phyloP scores from a whole-genome alignment of 2,329 filamentous ascomycete species.

The Westerdykella sp. region DNA sequence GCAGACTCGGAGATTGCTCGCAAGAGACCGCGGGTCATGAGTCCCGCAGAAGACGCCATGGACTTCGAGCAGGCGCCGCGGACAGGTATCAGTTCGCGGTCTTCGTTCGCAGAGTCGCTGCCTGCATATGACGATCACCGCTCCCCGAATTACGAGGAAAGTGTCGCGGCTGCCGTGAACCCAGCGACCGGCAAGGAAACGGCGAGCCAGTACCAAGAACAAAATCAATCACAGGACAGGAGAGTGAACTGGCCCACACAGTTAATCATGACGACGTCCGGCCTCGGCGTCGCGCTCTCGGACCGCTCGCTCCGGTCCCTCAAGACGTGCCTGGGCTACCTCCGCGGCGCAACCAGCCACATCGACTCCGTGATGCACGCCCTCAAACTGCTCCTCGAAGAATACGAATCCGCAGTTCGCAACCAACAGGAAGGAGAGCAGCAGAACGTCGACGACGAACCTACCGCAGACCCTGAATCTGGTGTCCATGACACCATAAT shows the following conservation, averaged over 20 bases:
- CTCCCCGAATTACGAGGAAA: slow-evolving; percentile 68
- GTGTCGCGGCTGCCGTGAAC: slow-evolving; percentile 26
- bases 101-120: slow-evolving; percentile 65
- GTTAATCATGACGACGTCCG: slow-evolving; percentile 83
- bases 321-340: slow-evolving; percentile 74
- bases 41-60: slow-evolving; percentile 33
- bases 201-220: slow-evolving; percentile 10
- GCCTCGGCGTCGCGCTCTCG: slow-evolving; percentile 84
- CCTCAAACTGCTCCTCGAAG: slow-evolving; percentile 68
- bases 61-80: slow-evolving; percentile 43
- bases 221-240: slow-evolving; percentile 26
- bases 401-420: slow-evolving; percentile 59
- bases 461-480: slow-evolving; percentile 7
- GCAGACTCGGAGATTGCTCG: slow-evolving; percentile 32
- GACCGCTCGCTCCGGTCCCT: slow-evolving; percentile 79
- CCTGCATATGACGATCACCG: slow-evolving; percentile 78
- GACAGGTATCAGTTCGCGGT: slow-evolving; percentile 52
- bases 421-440: slow-evolving; percentile 20
- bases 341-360: slow-evolving; percentile 75
- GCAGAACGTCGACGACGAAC: slow-evolving; percentile 12
- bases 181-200: slow-evolving; percentile 24
- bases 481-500: slow-evolving; percentile 8
- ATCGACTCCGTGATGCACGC: slow-evolving; percentile 69
- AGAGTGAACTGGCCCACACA: slow-evolving; percentile 67
- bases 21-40: slow-evolving; percentile 42